Evolutionary conservation across 148 eudicot species (phyloP), one percentile per base, ranked within the genome.

Genomic region (Vaccinium vitisidaea): DNA sequence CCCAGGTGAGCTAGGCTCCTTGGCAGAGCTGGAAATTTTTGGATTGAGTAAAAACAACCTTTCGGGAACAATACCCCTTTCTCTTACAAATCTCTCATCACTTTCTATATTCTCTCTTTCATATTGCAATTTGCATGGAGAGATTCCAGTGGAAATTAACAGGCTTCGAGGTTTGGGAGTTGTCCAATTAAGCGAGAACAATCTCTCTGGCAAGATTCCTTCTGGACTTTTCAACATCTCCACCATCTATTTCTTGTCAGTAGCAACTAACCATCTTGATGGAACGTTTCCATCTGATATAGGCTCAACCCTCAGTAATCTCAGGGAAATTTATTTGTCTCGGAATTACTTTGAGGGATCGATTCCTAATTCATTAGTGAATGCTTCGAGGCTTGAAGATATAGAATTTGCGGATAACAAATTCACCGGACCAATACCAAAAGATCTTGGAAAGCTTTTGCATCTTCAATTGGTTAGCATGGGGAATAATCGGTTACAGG

Each of bases 101-200:
- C 75, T 70, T 27, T 0, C 0, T 0, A 0, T 0, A 15, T 8
- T 70, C 6, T 30, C 2, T 5, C 5, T 70, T 0, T 0, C 0
- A 0, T 0, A 2, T 0, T n/a, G 30, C 0, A 23, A 63, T 63
- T n/a, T 63, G 70, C 70, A 63, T 0, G 70, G 70, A n/a, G 70
- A 63, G 70, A 63, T 63, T 9, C 70, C 70, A n/a, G 13, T 8
- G 70, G 70, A 23, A 2, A 63, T 63, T 23, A 11, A 0, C 10
- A 63, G 8, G 70, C 70, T 63, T 63, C 30, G 0, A 1, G 11
- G 0, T 2, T 21, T 63, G 70, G n/a, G 3, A 9, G 0, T 8
- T 63, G 1, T 63, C 1, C 0, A 0, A 0, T 2, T 63, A 11
- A 0, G 0, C 0, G 0, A 0, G 2, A 70, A 70, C 75, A 30